Evolutionary conservation across 2,329 filamentous ascomycete species (phyloP).

Genomic region (Cryphonectria nitschkei): DNA sequence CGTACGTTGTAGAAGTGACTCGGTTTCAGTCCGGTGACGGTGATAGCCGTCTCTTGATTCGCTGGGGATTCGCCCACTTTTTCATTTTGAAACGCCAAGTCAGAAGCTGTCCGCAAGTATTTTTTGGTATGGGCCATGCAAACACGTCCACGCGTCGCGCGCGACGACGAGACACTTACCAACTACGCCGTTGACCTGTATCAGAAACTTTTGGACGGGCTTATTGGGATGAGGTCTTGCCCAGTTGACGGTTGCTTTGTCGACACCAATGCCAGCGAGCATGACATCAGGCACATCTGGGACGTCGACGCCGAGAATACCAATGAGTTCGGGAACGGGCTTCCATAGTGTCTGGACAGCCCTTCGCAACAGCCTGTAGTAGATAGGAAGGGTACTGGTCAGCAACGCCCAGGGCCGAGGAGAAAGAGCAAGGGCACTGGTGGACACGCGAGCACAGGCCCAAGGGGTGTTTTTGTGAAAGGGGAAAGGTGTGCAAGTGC

Average conservation of each 20-base stretch:
- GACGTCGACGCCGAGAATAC: constrained; percentile 90
- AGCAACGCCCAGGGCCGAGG: constrained; percentile 15
- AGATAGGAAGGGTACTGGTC: constrained; percentile 17
- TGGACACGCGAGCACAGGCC: constrained; percentile 5
- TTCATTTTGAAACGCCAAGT: constrained; percentile 15
- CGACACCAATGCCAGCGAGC: constrained; percentile 83
- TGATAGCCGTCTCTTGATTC: constrained; percentile 82
- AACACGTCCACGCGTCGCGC: constrained; percentile 27
- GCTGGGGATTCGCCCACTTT: constrained; percentile 81
- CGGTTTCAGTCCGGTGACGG: constrained; percentile 84
- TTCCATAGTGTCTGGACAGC: constrained; percentile 89
- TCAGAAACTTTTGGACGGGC: constrained; percentile 82
- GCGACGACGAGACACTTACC: constrained; percentile 55
- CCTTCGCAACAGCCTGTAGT: constrained; percentile 75
- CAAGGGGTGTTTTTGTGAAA: background rate
- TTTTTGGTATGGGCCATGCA: constrained; percentile 26
- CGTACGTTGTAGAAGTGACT: constrained; percentile 91
- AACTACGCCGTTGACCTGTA: constrained; percentile 92
- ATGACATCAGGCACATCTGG: constrained; percentile 88
- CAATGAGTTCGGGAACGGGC: constrained; percentile 87
- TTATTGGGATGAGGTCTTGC: constrained; percentile 69
- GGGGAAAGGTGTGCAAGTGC: constrained; percentile 9
- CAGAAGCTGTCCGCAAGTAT: constrained; percentile 12
- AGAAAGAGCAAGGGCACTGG: background rate
- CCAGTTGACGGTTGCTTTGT: constrained; percentile 91